These are phyloP conservation scores for Starmerella ratchasimensis DNA, from an alignment of 805 yeast species.

Conservation along the genomic window DNA sequence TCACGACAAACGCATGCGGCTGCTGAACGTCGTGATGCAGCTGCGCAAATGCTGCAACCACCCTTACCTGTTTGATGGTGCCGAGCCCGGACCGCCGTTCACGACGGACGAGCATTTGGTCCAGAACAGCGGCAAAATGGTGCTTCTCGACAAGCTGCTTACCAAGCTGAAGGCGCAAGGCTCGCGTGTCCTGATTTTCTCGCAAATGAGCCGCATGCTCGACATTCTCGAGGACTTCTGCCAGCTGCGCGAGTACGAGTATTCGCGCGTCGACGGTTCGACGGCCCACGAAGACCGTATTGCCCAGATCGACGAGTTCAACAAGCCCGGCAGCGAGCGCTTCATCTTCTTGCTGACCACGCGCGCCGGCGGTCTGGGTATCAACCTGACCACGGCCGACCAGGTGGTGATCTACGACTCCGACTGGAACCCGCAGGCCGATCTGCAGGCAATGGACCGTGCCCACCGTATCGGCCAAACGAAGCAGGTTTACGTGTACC, in stretches of 20 bases:
- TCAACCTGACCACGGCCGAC: constrained; percentile 82
- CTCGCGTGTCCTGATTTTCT: constrained; percentile 77
- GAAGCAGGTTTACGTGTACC: constrained; percentile 80
- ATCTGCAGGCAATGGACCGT: constrained; percentile 93
- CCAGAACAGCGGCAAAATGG: constrained; percentile 79
- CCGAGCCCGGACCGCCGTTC: constrained; percentile 96
- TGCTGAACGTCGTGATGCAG: constrained; percentile 92
- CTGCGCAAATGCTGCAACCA: constrained; percentile 93
- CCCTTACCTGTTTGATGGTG: constrained; percentile 95
- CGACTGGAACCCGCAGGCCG: constrained; percentile 98
- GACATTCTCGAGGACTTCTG: constrained; percentile 92
- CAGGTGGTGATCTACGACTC: constrained; percentile 79
- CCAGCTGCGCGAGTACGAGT: constrained; percentile 64
- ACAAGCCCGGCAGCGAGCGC: constrained; percentile 63
- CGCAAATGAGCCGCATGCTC: constrained; percentile 82
- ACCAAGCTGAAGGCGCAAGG: constrained; percentile 63
- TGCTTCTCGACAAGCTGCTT: constrained; percentile 70
- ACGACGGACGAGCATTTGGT: constrained; percentile 91
- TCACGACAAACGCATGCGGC: constrained; percentile 60
- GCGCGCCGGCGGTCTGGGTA: constrained; percentile 94
- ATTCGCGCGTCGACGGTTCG: constrained; percentile 88
- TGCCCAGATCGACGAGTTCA: constrained; percentile 82
- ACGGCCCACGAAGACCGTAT: constrained; percentile 89
- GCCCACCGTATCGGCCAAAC: constrained; percentile 96
- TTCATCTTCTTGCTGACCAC: constrained; percentile 79